phyloP scores from a whole-genome alignment of 2,329 filamentous ascomycete genomes.

The Ambrosiella cleistominuta region DNA sequence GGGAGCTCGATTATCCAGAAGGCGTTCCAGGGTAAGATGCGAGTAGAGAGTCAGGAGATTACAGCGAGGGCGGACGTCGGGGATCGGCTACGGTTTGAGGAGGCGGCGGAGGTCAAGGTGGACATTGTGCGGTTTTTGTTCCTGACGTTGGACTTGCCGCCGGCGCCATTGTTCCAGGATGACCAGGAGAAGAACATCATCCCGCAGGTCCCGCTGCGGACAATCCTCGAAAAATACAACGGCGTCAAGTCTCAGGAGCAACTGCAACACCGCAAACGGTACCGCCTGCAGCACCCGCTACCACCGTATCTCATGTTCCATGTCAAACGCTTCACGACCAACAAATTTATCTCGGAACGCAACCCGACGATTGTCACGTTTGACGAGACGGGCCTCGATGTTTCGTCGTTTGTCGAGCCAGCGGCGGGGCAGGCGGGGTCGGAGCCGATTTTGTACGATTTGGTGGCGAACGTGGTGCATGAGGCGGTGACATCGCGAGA shows the following conservation, averaged over 20 bases:
- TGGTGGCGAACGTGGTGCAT: constrained; percentile 87
- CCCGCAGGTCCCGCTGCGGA: constrained; percentile 69
- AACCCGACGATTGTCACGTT: constrained; percentile 98
- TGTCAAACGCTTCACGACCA: constrained; percentile 89
- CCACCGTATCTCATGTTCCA: constrained; percentile 87
- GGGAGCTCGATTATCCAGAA: constrained; percentile 74
- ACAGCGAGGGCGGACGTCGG: constrained; percentile 76
- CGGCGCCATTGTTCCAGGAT: constrained; percentile 89
- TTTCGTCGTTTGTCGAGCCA: constrained; percentile 81
- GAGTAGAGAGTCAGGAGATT: constrained; percentile 85
- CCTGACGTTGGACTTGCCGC: constrained; percentile 78
- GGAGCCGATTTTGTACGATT: constrained; percentile 84
- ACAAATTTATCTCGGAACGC: constrained; percentile 90
- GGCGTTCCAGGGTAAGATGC: constrained; percentile 82
- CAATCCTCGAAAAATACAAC: constrained; percentile 83
- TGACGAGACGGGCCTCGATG: constrained; percentile 64
- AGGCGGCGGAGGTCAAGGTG: constrained; percentile 64
- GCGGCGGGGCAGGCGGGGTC: constrained; percentile 44
- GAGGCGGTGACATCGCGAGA: constrained; percentile 69
- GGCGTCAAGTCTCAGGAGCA: constrained; percentile 76
- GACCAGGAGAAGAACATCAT: constrained; percentile 92
- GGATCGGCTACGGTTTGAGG: constrained; percentile 82
- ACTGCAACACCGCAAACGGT: constrained; percentile 71
- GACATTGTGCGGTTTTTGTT: constrained; percentile 71
- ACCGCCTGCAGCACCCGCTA: constrained; percentile 74